A percentile compares a stretch with the other conserved stretches of the same genome.
Conservation (phyloP, 352 stramenopile species). For the Pythium phragmiticola region DNA sequence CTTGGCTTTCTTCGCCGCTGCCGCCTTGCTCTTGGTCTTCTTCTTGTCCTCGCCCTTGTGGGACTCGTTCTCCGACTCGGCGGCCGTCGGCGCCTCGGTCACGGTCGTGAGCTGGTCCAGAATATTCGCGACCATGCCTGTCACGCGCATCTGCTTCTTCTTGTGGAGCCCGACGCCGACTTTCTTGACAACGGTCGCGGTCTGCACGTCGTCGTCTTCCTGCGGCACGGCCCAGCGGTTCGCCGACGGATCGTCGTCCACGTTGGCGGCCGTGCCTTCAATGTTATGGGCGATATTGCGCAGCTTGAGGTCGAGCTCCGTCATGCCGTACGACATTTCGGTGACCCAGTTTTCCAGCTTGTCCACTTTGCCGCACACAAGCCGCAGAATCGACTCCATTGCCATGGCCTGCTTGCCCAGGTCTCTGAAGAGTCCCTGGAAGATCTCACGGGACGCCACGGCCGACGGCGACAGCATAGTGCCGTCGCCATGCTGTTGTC, state of each 20-base stretch:
- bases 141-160: conserved; percentile 49
- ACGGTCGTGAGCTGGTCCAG: conserved; percentile 41
- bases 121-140: conserved; percentile 61
- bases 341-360: conserved; percentile 74
- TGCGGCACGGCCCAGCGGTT: conserved; percentile 50
- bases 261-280: conserved; percentile 63
- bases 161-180: conserved; percentile 41
- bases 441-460: conserved; percentile 48
- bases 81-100: conserved; percentile 6
- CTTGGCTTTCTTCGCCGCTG: conserved; percentile 8
- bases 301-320: conserved; percentile 69
- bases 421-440: conserved; percentile 71
- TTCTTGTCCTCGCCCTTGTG: conserved; percentile 16
- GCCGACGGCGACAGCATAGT: background rate
- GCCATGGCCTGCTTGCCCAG: conserved; percentile 75
- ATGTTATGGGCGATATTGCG: conserved; percentile 84
- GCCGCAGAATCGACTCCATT: conserved; percentile 64
- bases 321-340: conserved; percentile 73
- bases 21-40: conserved; percentile 16
- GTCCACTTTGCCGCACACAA: conserved; percentile 72
- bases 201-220: conserved; percentile 22
- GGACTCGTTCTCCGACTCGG: conserved; percentile 23
- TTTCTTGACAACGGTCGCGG: conserved; percentile 50
- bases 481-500: conserved; percentile 4
- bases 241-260: conserved; percentile 40